Evolutionary conservation across 768 basidiomycete species (phyloP), one percentile per base, ranked within the genome.

Genomic region (Termitomyces sp.): DNA sequence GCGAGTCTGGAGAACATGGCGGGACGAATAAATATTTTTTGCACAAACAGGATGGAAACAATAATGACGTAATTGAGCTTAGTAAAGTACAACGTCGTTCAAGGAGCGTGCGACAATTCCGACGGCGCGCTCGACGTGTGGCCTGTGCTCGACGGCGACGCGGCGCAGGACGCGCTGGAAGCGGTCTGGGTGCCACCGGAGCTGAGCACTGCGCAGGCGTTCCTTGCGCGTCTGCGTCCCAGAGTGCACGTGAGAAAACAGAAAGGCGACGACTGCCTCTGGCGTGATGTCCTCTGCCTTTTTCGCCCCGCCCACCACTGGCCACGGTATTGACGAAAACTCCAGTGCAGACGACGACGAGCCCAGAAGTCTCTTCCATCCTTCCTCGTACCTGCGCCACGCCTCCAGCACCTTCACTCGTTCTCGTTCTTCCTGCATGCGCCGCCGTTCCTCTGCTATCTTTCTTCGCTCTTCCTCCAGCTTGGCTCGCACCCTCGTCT

Each of bases 111-210:
- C 84, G 14, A 92, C 78, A 40, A 82, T 72, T 8, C 87, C 88
- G 14, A 85, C 86, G 0, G 80, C 84, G 58, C 81, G 81, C 63
- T 87, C 82, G 5, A 90, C 82, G 33, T 63, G 63, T 20, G 61
- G 73, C 64, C 66, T 81, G 38, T 91, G 87, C 49, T 73, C 71
- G 38, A 78, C 79, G 4, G 64, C 66, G 2, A 90, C 82, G 64
- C 82, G 76, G 14, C 64, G 68, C 54, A 87, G 68, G 44, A 87
- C 60, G 40, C 86, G 73, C 57, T 80, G 72, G 73, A 91, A 91
- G 46, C 88, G 74, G 69, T 92, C 90, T 3, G 90, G 91, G 66
- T 93, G 90, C 89, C 89, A 92, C 44, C 87, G 77, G 22, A 88
- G 79, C 69, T 88, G 78, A 0, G 87, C 88, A 28, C 70, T 75